Evolutionary conservation across 2,329 filamentous ascomycete species (phyloP), one percentile per base, ranked within the genome.

Genomic region (Trichoderma citrinoviride): DNA sequence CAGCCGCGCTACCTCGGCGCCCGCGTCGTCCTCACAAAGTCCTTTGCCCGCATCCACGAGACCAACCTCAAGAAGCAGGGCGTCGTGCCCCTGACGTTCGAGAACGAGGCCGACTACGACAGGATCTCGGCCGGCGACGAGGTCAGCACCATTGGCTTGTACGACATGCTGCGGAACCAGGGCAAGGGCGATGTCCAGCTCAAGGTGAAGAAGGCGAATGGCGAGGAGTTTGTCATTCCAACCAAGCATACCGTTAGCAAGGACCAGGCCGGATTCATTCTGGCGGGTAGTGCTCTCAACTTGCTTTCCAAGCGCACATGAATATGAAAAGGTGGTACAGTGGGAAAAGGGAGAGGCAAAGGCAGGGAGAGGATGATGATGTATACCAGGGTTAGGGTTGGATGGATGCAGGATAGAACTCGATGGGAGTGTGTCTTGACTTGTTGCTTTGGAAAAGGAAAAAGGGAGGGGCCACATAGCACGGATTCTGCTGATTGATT

Each of bases 31-130:
- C 84, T 96, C 19, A 84, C 90, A 64, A 97, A 97, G 82, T 90
- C 86, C 43, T 96, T 97, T 74, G 93, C 93, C 0, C 88, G 93
- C 61, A 97, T 97, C 75, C 93, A 97, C 81, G 93, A 97, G 83
- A 96, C 93, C 33, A 97, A 97, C 77, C 81, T 97, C 70, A 97
- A 97, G 87, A 97, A 97, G 82, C 95, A 99, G 81, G 95, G 95
- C 68, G 90, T 99, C 40, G 92, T 99, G 50, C 95, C 95, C 2
- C 82, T 99, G 72, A 97, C 92, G 0, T 97, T 99, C 74, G 91
- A 82, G 52, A 84, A 97, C 77, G 93, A 96, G 79, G 84, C 85
- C 21, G 95, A 98, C 77, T 98, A 97, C 76, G 91, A 95, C 73
- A 80, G 82, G 68, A 90, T 99, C 68, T 82, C 85, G 60, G 93